A percentile compares a stretch with the other conserved stretches of the same genome.
These are phyloP conservation scores for Diophrys appendiculata DNA, from an alignment of 73 alveolate genomes.

Conservation along the genomic window DNA sequence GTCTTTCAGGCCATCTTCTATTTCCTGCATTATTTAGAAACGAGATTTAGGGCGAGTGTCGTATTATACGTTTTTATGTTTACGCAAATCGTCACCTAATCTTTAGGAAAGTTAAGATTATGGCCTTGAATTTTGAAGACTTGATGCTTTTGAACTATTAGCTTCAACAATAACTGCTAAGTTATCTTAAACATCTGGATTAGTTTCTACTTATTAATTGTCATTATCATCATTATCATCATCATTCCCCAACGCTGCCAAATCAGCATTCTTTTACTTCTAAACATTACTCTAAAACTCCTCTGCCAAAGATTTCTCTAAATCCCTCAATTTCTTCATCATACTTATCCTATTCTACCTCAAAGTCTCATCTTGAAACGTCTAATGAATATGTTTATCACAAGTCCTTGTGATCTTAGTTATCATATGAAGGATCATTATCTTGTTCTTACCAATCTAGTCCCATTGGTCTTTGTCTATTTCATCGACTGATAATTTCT, in stretches of 20 bases:
- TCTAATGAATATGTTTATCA: not conserved
- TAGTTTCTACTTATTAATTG: too few species aligned
- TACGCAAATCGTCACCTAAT: not conserved
- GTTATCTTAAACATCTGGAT: not conserved
- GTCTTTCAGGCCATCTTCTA: too few species aligned
- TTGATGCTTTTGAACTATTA: not conserved
- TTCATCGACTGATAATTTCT: not conserved
- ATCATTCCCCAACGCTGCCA: not conserved
- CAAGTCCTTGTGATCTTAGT: not conserved
- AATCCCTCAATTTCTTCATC: not conserved
- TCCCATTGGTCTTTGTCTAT: not conserved
- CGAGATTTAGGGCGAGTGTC: constrained; percentile 1
- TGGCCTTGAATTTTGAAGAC: not conserved
- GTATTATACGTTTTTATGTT: not conserved
- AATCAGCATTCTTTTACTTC: not conserved
- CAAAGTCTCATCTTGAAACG: not conserved
- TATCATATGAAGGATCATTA: not conserved
- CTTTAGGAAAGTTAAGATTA: not conserved
- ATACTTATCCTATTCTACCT: not conserved
- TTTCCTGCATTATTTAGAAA: not conserved
- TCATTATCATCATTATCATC: not conserved
- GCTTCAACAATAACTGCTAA: not conserved
- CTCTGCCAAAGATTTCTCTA: not conserved
- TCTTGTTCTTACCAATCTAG: not conserved
- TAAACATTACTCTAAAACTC: too few species aligned